Evolutionary conservation across 2,329 filamentous ascomycete species (phyloP).

Genomic region (Camptophora hylomeconis): DNA sequence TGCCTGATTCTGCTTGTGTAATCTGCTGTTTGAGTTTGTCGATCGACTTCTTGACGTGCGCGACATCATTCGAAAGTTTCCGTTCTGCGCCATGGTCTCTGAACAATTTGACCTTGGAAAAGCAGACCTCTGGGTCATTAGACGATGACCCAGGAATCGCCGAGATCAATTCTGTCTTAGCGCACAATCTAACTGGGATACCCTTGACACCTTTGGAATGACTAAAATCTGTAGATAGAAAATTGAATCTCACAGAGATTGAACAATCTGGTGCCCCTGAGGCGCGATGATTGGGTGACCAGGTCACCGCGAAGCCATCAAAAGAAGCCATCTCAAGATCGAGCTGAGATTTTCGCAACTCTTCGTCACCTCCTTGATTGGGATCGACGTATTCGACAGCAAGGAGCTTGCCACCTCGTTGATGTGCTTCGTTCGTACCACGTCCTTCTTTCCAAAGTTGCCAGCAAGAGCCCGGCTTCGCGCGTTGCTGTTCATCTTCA

Average conservation of each 20-base stretch:
- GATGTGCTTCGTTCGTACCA: constrained; percentile 89
- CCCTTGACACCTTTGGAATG: constrained; percentile 98
- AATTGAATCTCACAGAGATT: constrained; percentile 91
- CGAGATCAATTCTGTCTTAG: constrained; percentile 65
- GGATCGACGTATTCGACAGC: constrained; percentile 85
- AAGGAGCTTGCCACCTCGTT: constrained; percentile 80
- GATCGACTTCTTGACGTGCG: constrained; percentile 91
- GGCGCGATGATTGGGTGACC: constrained; percentile 53
- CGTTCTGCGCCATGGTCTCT: constrained; percentile 90
- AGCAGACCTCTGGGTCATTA: constrained; percentile 59
- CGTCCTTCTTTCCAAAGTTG: constrained; percentile 92
- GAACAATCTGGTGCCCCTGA: constrained; percentile 63
- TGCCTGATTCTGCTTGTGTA: constrained; percentile 53
- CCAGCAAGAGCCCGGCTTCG: constrained; percentile 73
- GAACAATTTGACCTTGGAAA: constrained; percentile 95
- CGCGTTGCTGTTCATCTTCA: constrained; percentile 85
- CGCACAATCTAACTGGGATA: constrained; percentile 82
- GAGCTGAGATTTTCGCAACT: constrained; percentile 47
- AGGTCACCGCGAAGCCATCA: constrained; percentile 84
- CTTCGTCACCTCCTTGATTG: constrained; percentile 40
- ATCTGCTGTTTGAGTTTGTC: constrained; percentile 95
- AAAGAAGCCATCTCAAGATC: constrained; percentile 70
- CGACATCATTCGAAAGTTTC: constrained; percentile 86
- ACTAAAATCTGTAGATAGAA: constrained; percentile 95
- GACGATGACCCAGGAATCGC: constrained; percentile 26